Percentiles rank a stretch among this genome's conserved stretches.
Conservation (phyloP, 2,329 filamentous ascomycete genomes). For the Fusarium tuaranense region DNA sequence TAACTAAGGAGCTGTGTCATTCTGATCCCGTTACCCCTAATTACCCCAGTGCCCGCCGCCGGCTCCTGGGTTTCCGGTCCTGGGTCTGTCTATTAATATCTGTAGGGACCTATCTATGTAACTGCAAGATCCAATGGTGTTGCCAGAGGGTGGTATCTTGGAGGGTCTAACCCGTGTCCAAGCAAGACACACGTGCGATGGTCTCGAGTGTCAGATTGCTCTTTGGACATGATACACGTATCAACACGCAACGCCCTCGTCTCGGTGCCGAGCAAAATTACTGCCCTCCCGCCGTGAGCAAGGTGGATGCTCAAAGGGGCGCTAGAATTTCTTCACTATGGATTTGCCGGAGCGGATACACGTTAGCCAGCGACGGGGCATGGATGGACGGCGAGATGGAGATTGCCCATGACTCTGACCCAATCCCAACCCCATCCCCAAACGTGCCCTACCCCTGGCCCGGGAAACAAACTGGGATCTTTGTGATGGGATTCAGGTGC, state of each 20-base stretch:
- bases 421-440: slow-evolving; percentile 24
- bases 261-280: neutral
- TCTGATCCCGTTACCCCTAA: slow-evolving; percentile 25
- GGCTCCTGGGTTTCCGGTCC: slow-evolving; percentile 7
- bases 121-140: neutral
- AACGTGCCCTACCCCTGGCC: slow-evolving; percentile 22
- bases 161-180: neutral
- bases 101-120: neutral
- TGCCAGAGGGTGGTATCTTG: neutral
- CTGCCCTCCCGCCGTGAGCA: slow-evolving; percentile 1
- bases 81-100: neutral
- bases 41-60: slow-evolving; percentile 29
- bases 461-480: slow-evolving; percentile 8
- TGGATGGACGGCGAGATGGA: slow-evolving; percentile 27
- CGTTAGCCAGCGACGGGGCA: slow-evolving; percentile 17
- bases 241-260: neutral
- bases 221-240: neutral
- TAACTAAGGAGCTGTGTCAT: neutral
- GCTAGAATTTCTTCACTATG: slow-evolving; percentile 33
- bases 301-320: slow-evolving; percentile 19
- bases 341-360: slow-evolving; percentile 14
- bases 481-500: slow-evolving; percentile 3
- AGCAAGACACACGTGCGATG: neutral
- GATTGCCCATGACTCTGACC: slow-evolving; percentile 25
- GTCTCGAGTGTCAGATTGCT: neutral